Base-by-base conservation (phyloP, 768 basidiomycete genomes). In the Candolleomyces aberdarensis region DNA sequence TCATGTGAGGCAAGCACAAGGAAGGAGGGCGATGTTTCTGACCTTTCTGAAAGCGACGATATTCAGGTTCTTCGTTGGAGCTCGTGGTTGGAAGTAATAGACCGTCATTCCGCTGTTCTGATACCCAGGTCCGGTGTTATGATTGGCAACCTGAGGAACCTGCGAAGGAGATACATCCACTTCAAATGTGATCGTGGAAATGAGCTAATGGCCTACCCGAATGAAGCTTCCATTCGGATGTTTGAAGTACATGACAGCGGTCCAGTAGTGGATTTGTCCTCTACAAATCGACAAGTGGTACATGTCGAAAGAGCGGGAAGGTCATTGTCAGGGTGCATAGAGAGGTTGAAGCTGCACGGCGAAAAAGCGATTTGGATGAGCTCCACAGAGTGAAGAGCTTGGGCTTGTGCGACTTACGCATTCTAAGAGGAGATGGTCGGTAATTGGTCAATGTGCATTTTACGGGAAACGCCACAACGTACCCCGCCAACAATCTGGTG, bases 61-160 rank as follows among this genome's bases (percentile, higher is more conserved):
- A 15, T 59, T 46, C 17, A 59, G 22, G 47, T 59, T 59, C 51
- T 59, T 59, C 15, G 58, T 59, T 8, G 58, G 58, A 20, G 58
- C 58, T 40, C 58, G 50, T 8, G 58, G 58, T 26, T 59, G 58
- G 51, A 59, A 59, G 41, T 59, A 59, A 39, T 59, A 59, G 11
- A 59, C 58, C 10, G 58, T 59, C 58, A 59, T 59, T 41, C 58
- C 58, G 4, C 58, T 51, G n/a, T 51, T 52, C 20, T 41, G 32
- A 20, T 40, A 26, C 17, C 58, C 58, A 5, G 58, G 58, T 1
- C 58, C 58, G 9, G 58, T 59, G 51, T 59, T 59, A 39, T 59
- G 58, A 22, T 59, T 59, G 5, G 58, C 58, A 17, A 59, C 50
- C 32, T 59, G 58, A 32, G 58, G 58, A 9, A 59, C 58, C 58